phyloP scores from a whole-genome alignment of 2,329 filamentous ascomycete genomes.

The Zasmidium angulare region DNA sequence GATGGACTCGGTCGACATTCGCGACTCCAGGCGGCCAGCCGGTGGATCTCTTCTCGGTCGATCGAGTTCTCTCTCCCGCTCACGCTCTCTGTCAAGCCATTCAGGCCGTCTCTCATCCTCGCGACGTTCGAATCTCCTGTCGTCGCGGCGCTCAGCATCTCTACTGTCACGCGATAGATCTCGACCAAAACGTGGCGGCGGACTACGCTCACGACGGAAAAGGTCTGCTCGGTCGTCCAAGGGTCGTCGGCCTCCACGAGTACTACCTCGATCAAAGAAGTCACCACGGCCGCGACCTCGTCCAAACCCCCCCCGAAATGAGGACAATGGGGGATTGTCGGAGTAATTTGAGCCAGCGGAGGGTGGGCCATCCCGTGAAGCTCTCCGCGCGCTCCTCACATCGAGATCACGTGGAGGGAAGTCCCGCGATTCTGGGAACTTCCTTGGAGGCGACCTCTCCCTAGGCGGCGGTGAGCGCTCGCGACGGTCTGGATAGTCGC shows the following conservation, averaged over 20 bases:
- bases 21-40: conserved; percentile 30
- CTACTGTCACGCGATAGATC: conserved; percentile 41
- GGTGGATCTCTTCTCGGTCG: conserved; percentile 31
- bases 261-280: conserved; percentile 49
- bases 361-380: conserved; percentile 70
- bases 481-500: conserved; percentile 52
- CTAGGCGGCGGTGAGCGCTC: conserved; percentile 60
- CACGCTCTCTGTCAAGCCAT: conserved; percentile 39
- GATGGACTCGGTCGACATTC: conserved; percentile 27
- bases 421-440: conserved; percentile 62
- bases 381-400: conserved; percentile 64
- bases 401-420: conserved; percentile 62
- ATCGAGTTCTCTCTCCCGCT: conserved; percentile 43
- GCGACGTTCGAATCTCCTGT: conserved; percentile 46
- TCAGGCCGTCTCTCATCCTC: conserved; percentile 44
- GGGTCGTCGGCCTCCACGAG: conserved; percentile 48
- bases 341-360: conserved; percentile 71
- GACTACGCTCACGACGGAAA: conserved; percentile 55
- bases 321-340: conserved; percentile 60
- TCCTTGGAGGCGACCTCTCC: conserved; percentile 63
- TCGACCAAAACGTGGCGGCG: conserved; percentile 54
- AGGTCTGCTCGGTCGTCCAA: conserved; percentile 53
- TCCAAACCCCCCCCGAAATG: conserved; percentile 39
- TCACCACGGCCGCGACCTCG: conserved; percentile 49
- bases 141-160: conserved; percentile 42